A percentile compares a stretch with the other conserved stretches of the same genome.
Evolutionary conservation across 2,329 filamentous ascomycete species (phyloP).

Genomic region (Aureobasidium sp.): DNA sequence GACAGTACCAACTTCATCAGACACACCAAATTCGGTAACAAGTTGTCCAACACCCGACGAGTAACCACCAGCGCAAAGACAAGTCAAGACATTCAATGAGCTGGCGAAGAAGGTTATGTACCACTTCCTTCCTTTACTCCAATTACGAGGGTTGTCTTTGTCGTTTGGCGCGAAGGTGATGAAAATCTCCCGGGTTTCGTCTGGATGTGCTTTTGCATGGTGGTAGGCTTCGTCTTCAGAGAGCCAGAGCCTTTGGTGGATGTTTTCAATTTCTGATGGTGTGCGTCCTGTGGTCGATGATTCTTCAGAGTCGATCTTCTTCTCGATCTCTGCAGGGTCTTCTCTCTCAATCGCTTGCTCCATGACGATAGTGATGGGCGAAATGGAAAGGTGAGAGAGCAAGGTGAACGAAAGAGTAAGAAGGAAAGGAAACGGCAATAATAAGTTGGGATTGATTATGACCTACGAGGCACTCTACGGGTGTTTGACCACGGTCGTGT

Average conservation of each 20-base stretch:
- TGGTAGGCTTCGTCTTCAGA: conserved; percentile 19
- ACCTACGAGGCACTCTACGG: not conserved
- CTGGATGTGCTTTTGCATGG: conserved; percentile 18
- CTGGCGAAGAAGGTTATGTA: conserved; percentile 36
- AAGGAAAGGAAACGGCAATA: not conserved
- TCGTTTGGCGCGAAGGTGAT: conserved; percentile 21
- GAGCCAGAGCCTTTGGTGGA: conserved; percentile 1
- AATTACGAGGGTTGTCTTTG: conserved; percentile 35
- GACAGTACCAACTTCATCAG: conserved; percentile 26
- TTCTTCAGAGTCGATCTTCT: conserved; percentile 14
- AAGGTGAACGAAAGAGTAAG: not conserved
- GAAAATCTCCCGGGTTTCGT: conserved; percentile 20
- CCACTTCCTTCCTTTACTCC: conserved; percentile 34
- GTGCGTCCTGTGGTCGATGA: not conserved
- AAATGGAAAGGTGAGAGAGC: not conserved
- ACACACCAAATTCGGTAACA: conserved; percentile 23
- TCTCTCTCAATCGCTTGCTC: conserved; percentile 15
- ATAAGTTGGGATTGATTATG: not conserved
- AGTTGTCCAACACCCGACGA: conserved; percentile 14
- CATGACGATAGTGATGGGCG: not conserved
- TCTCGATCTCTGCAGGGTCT: conserved; percentile 13
- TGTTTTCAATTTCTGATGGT: conserved; percentile 3
- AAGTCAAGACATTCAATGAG: conserved; percentile 26
- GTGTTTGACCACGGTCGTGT: not conserved
- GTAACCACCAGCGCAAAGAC: conserved; percentile 15